Evolutionary conservation across 352 stramenopile species (phyloP), one percentile per base, ranked within the genome.

Genomic region (Phytophthora cryptogea): DNA sequence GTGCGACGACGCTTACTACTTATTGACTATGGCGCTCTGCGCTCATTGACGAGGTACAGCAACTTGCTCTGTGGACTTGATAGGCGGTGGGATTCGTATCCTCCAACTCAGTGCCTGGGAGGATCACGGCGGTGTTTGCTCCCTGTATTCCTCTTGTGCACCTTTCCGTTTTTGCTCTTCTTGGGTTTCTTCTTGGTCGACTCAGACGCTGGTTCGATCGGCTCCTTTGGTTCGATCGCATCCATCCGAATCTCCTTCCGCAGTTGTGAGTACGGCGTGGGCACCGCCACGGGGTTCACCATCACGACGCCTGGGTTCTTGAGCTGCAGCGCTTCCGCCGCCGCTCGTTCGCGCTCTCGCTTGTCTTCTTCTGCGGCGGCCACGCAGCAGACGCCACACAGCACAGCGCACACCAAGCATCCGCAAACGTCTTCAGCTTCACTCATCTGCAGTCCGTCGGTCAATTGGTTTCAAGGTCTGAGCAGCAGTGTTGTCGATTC

Each of bases 281-380:
- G 45, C 35, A 93, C 80, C 3, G 70, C 57, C 36, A 91, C 78
- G 16, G 84, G 84, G 42, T 88, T 88, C 30, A 91, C 70, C 41
- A 86, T 63, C 42, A 88, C 76, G n/a, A 78, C 52, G 20, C 20
- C 33, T 5, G 76, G 78, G 26, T 66, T 80, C 63, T 87, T 92
- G 50, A 87, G 52, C 10, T 61, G 64, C 27, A 78, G 62, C 2
- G 69, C 53, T 27, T 66, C 70, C 1, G 61, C 68, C 17, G 64
- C 80, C 2, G 67, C 70, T 31, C 79, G 78, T 58, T 90, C 84
- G 6, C 84, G 81, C 55, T 93, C 84, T 4, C 80, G 72, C 71
- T 93, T 91, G 61, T 89, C 84, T 66, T 93, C 81, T 59, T 93
- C 84, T 0, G 82, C 84, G 13, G 84, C 84, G 5, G 82, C 84